phyloP scores from a whole-genome alignment of 345 rosid genomes.

The Syzygium oleosum region DNA sequence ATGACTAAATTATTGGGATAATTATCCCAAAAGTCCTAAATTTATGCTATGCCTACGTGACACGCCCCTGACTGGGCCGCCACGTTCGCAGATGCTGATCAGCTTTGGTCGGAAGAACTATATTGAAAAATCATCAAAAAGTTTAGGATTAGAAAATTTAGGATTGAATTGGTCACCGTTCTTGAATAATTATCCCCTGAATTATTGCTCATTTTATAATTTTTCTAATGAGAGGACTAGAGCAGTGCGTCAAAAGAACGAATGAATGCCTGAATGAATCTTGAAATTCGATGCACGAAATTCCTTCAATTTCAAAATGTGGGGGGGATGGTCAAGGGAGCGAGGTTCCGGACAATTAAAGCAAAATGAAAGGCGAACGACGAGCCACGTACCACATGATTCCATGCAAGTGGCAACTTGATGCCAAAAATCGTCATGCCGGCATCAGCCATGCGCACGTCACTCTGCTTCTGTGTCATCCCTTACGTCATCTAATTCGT shows the following conservation, averaged over 20 bases:
- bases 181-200: not conserved
- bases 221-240: not conserved
- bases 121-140: accelerated
- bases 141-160: not conserved
- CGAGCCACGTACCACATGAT: not conserved
- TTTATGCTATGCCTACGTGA: not conserved
- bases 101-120: not conserved
- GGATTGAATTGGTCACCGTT: not conserved
- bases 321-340: too few species aligned
- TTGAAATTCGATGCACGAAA: not conserved
- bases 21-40: not conserved
- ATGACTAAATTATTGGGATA: not conserved
- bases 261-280: not conserved
- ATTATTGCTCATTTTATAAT: not conserved
- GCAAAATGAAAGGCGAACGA: not conserved
- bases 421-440: not conserved
- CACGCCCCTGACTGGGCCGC: not conserved
- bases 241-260: not conserved
- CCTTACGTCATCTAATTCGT: not conserved
- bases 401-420: not conserved
- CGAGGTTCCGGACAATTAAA: not conserved
- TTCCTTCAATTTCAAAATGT: not conserved
- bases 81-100: not conserved
- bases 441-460: not conserved
- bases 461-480: not conserved